Percentiles rank a stretch among this genome's conserved stretches.
These are phyloP conservation scores for Aspergillus taichungensis DNA, from an alignment of 495 filamentous ascomycete genomes.

Conservation along the genomic window DNA sequence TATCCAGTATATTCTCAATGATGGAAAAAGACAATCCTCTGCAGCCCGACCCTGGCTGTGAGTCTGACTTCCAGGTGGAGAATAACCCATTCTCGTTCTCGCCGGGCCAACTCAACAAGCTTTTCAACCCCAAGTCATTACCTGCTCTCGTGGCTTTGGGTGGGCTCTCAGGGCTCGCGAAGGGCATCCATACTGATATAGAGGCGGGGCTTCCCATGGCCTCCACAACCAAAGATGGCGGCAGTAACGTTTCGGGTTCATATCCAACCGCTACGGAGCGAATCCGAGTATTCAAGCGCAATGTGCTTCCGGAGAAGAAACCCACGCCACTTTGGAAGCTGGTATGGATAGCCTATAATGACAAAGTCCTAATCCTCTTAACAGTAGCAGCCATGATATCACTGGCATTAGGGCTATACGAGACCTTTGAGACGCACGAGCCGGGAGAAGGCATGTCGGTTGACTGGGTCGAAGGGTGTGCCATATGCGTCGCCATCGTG, in stretches of 20 bases:
- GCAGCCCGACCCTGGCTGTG: constrained; percentile 5
- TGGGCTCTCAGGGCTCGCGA: constrained; percentile 1
- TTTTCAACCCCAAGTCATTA: constrained; percentile 7
- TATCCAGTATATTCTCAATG: constrained; percentile 5
- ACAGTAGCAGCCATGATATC: constrained; percentile 64
- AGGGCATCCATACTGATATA: constrained; percentile 1
- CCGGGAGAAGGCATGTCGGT: constrained; percentile 24
- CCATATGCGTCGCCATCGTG: constrained; percentile 58
- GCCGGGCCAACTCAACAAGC: constrained; percentile 12
- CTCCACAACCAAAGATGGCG: neutral
- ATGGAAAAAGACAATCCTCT: constrained; percentile 7
- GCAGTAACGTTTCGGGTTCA: neutral
- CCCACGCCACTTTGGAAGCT: constrained; percentile 20
- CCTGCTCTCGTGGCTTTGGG: constrained; percentile 2
- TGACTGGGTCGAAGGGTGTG: constrained; percentile 64
- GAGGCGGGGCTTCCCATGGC: neutral
- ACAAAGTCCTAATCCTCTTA: constrained; percentile 63
- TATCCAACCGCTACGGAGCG: neutral
- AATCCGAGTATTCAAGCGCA: constrained; percentile 5
- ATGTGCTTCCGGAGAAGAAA: constrained; percentile 7
- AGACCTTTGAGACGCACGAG: constrained; percentile 35
- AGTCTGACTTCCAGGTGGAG: constrained; percentile 3
- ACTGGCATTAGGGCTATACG: constrained; percentile 57
- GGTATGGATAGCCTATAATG: constrained; percentile 64
- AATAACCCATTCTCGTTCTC: constrained; percentile 11